Evolutionary conservation across 2,329 filamentous ascomycete species (phyloP), one percentile per base, ranked within the genome.

Genomic region (Xylaria sp.): DNA sequence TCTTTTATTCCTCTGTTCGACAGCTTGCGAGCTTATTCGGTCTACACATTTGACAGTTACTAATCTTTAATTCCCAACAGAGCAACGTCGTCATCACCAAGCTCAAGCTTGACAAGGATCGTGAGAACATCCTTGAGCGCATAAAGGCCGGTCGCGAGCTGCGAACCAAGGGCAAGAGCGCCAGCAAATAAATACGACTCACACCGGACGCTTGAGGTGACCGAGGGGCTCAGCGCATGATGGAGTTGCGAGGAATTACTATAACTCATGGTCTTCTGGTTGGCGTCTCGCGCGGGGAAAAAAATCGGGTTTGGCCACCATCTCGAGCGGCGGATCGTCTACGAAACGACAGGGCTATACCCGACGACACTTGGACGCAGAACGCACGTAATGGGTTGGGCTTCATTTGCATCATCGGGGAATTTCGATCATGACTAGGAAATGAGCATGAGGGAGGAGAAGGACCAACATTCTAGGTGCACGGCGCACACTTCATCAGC

Each of bases 61-160:
- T 69, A 19, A 69, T 55, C 17, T 53, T 1, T 2, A 11, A 55
- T 34, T 47, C 8, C n/a, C 14, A 56, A 66, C 92, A 96, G 80
- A 97, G 92, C 86, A 98, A 98, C 86, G 93, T 69, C 12, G 68
- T 69, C n/a, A 19, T 69, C 24, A 69, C 68, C 64, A 67, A 69
- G 64, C 64, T 69, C 11, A 69, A 69, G 65, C 57, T 69, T 12
- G 68, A 67, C 57, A 95, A 96, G 91, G 93, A 97, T 86, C 92
- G 93, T 78, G 93, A 96, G 89, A 86, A 85, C 82, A 96, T 96
- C 81, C 88, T 97, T 78, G 92, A 93, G 86, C 90, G 93, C 85
- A 93, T 92, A 86, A 90, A 91, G 85, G 84, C 86, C 76, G 93
- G 93, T 80, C 91, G 92, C 74, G 93, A 95, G 86, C 87, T 89